A percentile compares a stretch with the other conserved stretches of the same genome.
These are phyloP conservation scores for Xylariaceae sp. DNA, from an alignment of 2,329 filamentous ascomycete genomes.

Conservation along the genomic window DNA sequence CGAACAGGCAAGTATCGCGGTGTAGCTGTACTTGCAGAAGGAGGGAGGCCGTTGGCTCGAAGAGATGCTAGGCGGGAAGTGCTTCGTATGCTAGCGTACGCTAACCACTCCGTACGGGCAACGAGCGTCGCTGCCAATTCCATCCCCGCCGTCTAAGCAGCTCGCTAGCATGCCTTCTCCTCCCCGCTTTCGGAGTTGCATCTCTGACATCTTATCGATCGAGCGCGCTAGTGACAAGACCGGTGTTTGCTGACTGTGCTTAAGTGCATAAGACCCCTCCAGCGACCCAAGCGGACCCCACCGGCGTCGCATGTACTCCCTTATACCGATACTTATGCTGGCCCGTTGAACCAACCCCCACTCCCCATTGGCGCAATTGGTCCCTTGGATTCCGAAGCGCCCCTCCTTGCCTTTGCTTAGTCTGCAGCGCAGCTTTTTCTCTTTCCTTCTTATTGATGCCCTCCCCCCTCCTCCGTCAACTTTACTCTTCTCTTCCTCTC, in stretches of 20 bases:
- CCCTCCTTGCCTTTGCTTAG: conserved; percentile 16
- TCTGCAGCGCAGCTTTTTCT: conserved; percentile 7
- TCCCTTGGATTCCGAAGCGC: conserved; percentile 14
- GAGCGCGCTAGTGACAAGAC: conserved; percentile 14
- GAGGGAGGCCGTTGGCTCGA: neutral
- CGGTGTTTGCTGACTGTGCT: conserved; percentile 15
- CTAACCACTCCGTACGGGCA: neutral
- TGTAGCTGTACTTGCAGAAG: neutral
- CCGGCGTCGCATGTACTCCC: neutral
- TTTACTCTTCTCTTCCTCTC: conserved; percentile 14
- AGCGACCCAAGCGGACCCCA: neutral
- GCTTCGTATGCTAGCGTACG: neutral
- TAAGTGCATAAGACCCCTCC: conserved; percentile 1
- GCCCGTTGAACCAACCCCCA: conserved; percentile 6
- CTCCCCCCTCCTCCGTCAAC: conserved; percentile 13
- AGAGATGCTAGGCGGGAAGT: neutral
- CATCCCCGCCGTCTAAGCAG: neutral
- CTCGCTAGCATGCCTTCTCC: neutral
- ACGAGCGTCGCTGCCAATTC: neutral
- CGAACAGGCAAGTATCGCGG: neutral
- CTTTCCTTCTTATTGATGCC: conserved; percentile 16
- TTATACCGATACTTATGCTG: neutral
- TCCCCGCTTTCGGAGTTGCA: conserved; percentile 19
- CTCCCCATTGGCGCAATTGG: conserved; percentile 1
- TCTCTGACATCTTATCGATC: conserved; percentile 8